These are phyloP conservation scores for Chlorella variabilis DNA, from an alignment of 163 green algal species.

Conservation along the genomic window DNA sequence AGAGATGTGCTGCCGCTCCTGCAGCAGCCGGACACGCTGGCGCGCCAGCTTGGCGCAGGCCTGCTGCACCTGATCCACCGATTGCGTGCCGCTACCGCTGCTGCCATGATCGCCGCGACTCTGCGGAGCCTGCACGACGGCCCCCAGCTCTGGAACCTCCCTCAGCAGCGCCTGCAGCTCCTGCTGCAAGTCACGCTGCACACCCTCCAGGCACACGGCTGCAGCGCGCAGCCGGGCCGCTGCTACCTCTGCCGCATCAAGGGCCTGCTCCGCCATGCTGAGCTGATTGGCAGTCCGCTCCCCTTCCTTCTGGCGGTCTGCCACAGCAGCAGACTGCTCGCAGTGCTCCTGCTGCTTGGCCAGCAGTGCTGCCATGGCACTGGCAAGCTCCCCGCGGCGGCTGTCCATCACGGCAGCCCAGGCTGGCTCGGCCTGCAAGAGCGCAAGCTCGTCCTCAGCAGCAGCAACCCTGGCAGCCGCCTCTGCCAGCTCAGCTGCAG, in stretches of 20 bases:
- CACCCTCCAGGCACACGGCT: background rate
- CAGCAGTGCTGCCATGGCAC: background rate
- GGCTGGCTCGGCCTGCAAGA: background rate
- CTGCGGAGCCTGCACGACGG: background rate
- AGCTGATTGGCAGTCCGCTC: background rate
- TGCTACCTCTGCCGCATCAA: background rate
- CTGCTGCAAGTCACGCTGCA: background rate
- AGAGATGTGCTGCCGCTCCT: background rate
- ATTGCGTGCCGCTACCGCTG: background rate
- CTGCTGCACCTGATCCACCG: background rate
- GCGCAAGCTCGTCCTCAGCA: background rate
- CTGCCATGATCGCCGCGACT: background rate
- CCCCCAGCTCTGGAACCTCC: slow-evolving; percentile 15
- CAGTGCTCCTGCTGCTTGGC: background rate
- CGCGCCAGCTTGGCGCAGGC: background rate
- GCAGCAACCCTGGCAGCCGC: background rate
- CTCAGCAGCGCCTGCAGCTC: background rate
- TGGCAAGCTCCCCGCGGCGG: background rate
- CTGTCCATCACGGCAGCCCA: background rate
- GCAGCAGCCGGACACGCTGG: background rate
- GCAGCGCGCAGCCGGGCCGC: background rate
- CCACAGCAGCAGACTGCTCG: background rate
- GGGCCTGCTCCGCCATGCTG: background rate
- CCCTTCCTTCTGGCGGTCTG: background rate
- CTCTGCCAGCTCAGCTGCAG: background rate